Percentiles rank a stretch among this genome's conserved stretches.
These are phyloP conservation scores for Blastomyces silverae DNA, from an alignment of 2,329 filamentous ascomycete genomes.

Conservation along the genomic window DNA sequence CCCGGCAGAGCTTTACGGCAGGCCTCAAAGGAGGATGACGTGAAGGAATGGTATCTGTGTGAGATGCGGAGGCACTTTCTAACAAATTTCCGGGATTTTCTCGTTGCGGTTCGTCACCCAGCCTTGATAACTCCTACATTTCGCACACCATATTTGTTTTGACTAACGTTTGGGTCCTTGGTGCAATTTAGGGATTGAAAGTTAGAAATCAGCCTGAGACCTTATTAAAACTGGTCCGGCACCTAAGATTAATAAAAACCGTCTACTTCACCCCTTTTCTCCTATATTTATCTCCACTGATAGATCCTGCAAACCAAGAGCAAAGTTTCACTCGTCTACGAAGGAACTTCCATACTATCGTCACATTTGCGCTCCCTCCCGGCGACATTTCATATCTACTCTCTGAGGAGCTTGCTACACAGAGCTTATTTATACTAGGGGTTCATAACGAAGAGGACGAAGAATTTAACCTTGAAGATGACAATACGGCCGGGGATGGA, in stretches of 20 bases:
- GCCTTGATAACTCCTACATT: not conserved
- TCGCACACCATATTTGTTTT: not conserved
- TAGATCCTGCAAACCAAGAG: slow-evolving; percentile 27
- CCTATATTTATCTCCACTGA: slow-evolving; percentile 30
- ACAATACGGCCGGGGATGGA: slow-evolving; percentile 23
- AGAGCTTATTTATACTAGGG: slow-evolving; percentile 40
- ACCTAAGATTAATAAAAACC: slow-evolving; percentile 32
- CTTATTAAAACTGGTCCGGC: slow-evolving; percentile 32
- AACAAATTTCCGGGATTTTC: slow-evolving; percentile 30
- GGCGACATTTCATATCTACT: slow-evolving; percentile 40
- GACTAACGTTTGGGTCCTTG: not conserved
- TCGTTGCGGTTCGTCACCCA: slow-evolving; percentile 29
- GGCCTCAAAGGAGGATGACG: slow-evolving; percentile 26
- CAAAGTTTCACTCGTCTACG: slow-evolving; percentile 34
- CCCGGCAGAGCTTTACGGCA: slow-evolving; percentile 19
- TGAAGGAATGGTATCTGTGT: slow-evolving; percentile 41
- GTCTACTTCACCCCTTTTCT: slow-evolving; percentile 36
- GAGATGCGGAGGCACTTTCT: slow-evolving; percentile 42
- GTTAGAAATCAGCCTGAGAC: slow-evolving; percentile 24
- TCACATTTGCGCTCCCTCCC: slow-evolving; percentile 44
- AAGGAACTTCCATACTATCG: slow-evolving; percentile 42
- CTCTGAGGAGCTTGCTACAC: slow-evolving; percentile 40
- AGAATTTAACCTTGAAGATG: slow-evolving; percentile 16
- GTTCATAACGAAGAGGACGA: slow-evolving; percentile 29
- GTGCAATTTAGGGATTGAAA: slow-evolving; percentile 25